Evolutionary conservation across 306 rosid genomes (phyloP), one percentile per base, ranked within the genome.

Genomic region (Glycine tomentella): DNA sequence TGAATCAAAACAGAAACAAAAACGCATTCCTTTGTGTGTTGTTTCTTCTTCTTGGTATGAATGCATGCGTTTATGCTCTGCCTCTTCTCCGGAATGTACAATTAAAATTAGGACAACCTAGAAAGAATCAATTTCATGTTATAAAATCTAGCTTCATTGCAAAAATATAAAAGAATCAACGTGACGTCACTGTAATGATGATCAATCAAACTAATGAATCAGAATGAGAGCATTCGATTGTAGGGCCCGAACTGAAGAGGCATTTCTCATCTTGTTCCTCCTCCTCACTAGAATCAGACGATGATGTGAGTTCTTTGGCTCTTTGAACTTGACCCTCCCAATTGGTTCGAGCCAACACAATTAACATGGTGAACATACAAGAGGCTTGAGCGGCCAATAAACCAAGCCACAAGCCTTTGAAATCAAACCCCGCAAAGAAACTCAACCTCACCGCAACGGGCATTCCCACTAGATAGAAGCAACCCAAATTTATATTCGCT

Each of bases 401-500:
- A 53, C 99, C 99, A 0, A 95, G 86, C 97, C 99, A 93, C 7
- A 91, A 80, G 13, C 99, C 99, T 76, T 82, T 83, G 40, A 95
- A 95, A 59, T 93, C 99, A 75, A 87, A 89, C 4, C 94, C 98
- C 0, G 80, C 87, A 65, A 69, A 89, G 78, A 93, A 93, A 76
- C 97, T 74, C 61, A 95, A 77, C 91, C 92, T 88, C 48, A 91
- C 79, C 0, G 99, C 99, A 1, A 90, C 33, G 0, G 99, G 97
- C 99, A 93, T 93, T 79, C 99, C 99, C 44, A 95, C 96, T 0
- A 93, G 74, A 55, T 95, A 95, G 49, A 95, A 95, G 62, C 99
- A 93, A 4, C 90, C 92, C 76, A 95, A 81, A 10, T 95, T 95
- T 10, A 95, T 89, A 7, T 91, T 91, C 0, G 99, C 99, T 2